Evolutionary conservation across 225 moss, liverwort and hornwort species (phyloP), one percentile per base, ranked within the genome.

Genomic region (Pseudisothecium myosuroides): DNA sequence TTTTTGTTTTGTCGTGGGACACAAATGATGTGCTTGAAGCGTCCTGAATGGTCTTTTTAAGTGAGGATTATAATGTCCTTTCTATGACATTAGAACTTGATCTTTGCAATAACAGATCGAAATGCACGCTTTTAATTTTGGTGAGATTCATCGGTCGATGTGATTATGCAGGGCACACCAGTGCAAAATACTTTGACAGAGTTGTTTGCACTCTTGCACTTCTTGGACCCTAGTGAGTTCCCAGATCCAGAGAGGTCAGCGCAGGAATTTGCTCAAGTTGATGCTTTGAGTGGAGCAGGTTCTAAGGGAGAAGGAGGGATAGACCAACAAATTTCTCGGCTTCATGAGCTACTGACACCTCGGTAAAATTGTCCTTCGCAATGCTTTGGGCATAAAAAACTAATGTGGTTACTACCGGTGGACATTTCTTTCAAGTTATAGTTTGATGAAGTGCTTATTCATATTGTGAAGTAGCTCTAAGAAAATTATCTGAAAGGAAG

Each of bases 141-240:
- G 36, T 56, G 88, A 63, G 54, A 60, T 87, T 87, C 59, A 76
- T 88, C 75, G 37, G 82, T 60, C 47, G 90, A 78, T 83, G 62
- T 75, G 87, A 88, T 58, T 63, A 74, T 92, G 92, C 96, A 98
- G 98, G 96, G 96, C 85, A 95, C 95, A 84, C 98, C 98, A 56
- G 93, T 98, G 80, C 95, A 96, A 76, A 96, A 98, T 89, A 96
- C 95, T n/a, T 83, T 96, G 88, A 90, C 93, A 83, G 96, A 97
- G 91, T 92, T 98, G 37, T 96, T 95, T 92, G 90, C 96, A 76
- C 92, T 98, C 31, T 92, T 96, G 76, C 96, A 96, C 83, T 98
- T 98, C 81, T 91, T 98, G 90, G 98, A 96, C 88, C 96, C 96
- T 58, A 85, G 34, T 59, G 94, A 94, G 82, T 96, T 96, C 75